Conservation (phyloP, 2,329 filamentous ascomycete species). For the Xylaria digitata region DNA sequence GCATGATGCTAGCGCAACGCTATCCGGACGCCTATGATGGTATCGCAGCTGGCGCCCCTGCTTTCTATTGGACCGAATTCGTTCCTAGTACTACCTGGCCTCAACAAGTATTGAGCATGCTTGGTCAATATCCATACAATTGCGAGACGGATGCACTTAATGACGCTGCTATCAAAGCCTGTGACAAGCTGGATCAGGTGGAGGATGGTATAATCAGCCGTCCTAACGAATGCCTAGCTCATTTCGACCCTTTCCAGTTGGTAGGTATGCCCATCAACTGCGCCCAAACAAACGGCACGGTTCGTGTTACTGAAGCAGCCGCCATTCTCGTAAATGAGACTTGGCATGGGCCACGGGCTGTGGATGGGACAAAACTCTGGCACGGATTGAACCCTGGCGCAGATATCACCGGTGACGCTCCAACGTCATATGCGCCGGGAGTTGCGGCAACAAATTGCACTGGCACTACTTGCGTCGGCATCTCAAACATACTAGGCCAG, state of each 20-base stretch:
- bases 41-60: constrained; percentile 60
- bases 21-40: constrained; percentile 67
- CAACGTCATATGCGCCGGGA: not conserved
- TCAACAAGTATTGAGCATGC: constrained; percentile 36
- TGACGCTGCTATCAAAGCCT: constrained; percentile 43
- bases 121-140: constrained; percentile 32
- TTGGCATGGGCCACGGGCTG: constrained; percentile 33
- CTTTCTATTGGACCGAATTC: constrained; percentile 37
- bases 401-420: constrained; percentile 31
- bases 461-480: not conserved
- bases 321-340: constrained; percentile 35
- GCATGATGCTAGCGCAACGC: constrained; percentile 62
- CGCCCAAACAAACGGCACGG: constrained; percentile 16
- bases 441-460: constrained; percentile 27
- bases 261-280: constrained; percentile 46
- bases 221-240: constrained; percentile 49
- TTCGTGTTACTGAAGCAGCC: constrained; percentile 33
- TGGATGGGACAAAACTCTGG: constrained; percentile 37
- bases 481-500: not conserved
- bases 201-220: constrained; percentile 57
- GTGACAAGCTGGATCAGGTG: constrained; percentile 57
- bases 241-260: constrained; percentile 47
- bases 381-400: constrained; percentile 36
- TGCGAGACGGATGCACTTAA: constrained; percentile 38
- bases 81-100: constrained; percentile 36